These are phyloP conservation scores for Aspergillus arachidicola DNA, from an alignment of 2,329 filamentous ascomycete species.

Conservation along the genomic window DNA sequence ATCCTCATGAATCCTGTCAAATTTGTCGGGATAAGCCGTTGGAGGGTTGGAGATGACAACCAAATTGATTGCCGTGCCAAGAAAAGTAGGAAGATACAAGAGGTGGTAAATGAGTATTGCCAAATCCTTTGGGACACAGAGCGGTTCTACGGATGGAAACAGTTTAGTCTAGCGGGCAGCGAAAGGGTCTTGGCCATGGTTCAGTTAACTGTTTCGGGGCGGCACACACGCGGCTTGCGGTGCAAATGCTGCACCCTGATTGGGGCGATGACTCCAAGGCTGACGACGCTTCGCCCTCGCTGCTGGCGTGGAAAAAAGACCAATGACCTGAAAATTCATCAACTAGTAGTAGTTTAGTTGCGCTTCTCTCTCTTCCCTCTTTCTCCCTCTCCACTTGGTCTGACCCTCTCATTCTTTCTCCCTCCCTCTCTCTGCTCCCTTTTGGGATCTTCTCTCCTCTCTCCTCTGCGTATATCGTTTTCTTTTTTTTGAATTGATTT, in stretches of 20 bases:
- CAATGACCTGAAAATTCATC: slow-evolving; percentile 16
- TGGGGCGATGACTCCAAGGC: slow-evolving; percentile 35
- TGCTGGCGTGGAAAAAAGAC: slow-evolving; percentile 24
- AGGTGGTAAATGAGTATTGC: background rate
- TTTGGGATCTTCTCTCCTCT: slow-evolving; percentile 16
- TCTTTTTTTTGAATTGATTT: slow-evolving; percentile 9
- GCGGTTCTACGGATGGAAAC: slow-evolving; percentile 3
- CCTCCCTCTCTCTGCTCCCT: slow-evolving; percentile 7
- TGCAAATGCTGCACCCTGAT: slow-evolving; percentile 35
- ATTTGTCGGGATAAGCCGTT: slow-evolving; percentile 8
- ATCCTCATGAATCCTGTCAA: background rate
- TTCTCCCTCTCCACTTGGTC: slow-evolving; percentile 17
- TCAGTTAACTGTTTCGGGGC: slow-evolving; percentile 31
- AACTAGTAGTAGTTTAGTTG: slow-evolving; percentile 2
- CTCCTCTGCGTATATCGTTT: slow-evolving; percentile 1
- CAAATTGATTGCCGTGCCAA: background rate
- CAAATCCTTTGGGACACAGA: slow-evolving; percentile 4
- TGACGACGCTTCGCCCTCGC: slow-evolving; percentile 39
- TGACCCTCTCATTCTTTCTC: slow-evolving; percentile 14
- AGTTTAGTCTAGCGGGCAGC: slow-evolving; percentile 8
- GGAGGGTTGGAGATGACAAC: background rate
- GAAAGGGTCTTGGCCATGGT: slow-evolving; percentile 34
- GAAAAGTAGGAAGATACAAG: background rate
- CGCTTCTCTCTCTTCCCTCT: slow-evolving; percentile 13
- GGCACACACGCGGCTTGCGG: slow-evolving; percentile 41